Evolutionary conservation across 495 filamentous ascomycete species (phyloP).

Genomic region (Cairneyella variabilis): DNA sequence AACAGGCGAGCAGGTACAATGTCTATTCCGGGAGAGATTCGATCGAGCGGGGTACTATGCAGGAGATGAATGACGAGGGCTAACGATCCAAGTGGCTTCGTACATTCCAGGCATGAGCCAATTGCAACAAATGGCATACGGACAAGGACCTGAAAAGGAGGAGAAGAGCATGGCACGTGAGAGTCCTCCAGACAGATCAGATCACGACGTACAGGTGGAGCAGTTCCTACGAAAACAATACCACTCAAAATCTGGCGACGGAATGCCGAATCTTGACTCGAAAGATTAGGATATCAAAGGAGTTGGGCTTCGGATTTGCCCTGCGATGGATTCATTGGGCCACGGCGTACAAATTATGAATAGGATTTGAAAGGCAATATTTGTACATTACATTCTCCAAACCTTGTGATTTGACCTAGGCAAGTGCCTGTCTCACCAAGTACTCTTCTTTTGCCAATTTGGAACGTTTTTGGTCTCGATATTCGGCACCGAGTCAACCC

Average conservation of each 20-base stretch:
- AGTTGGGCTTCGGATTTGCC: too few species aligned
- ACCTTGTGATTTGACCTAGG: too few species aligned
- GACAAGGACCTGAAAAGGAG: slow-evolving; percentile 2
- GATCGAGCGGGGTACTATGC: not conserved
- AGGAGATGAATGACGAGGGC: not conserved
- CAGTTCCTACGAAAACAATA: slow-evolving; percentile 23
- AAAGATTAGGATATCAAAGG: slow-evolving; percentile 1
- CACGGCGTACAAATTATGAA: too few species aligned
- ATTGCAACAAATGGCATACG: slow-evolving; percentile 1
- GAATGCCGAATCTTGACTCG: slow-evolving; percentile 16
- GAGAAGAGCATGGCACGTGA: not conserved
- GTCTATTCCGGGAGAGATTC: not conserved
- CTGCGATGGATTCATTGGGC: too few species aligned
- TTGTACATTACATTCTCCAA: too few species aligned
- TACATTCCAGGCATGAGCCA: slow-evolving; percentile 12
- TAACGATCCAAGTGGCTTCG: slow-evolving; percentile 5
- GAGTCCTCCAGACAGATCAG: slow-evolving; percentile 15
- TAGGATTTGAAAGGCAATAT: too few species aligned
- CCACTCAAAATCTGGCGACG: slow-evolving; percentile 16
- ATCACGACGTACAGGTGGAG: slow-evolving; percentile 26
- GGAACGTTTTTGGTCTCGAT: too few species aligned
- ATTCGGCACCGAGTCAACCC: too few species aligned
- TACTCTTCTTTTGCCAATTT: too few species aligned
- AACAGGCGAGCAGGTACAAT: not conserved
- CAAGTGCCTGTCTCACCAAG: too few species aligned